Evolutionary conservation across 192 early-diverging fungal genomes (phyloP), one percentile per base, ranked within the genome.

Genomic region (Linnemannia zychae): DNA sequence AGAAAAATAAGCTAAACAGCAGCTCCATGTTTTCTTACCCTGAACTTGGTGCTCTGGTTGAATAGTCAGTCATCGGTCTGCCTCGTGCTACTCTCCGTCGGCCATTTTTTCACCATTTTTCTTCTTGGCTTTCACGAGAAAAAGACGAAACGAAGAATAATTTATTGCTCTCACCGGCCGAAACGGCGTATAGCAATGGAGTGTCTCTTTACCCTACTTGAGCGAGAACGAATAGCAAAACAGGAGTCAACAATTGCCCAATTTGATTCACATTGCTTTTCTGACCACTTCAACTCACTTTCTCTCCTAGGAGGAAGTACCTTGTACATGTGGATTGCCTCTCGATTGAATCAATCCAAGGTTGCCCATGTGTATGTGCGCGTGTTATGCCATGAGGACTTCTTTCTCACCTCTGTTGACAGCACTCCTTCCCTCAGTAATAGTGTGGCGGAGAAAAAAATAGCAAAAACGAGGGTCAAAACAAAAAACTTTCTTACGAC

Each of bases 381-480:
- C 57, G 57, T 63, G 57, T 63, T 24, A 31, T 33, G 28, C 57
- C 57, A 31, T 63, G 53, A 60, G 53, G 22, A 28, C 20, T 7
- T 28, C 7, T n/a, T 15, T 15, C 17, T 18, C 22, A 5, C 49
- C 1, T 52, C 49, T 52, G 5, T 3, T 15, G 49, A 47, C 46
- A 47, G 4, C 46, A 7, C 46, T 47, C 22, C 16, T 52, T 18
- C 49, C 15, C n/a, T 57, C n/a, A 24, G 22, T 48, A 48, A 16
- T 57, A 57, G n/a, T 33, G 57, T 63, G 28, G 57, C 57, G 57
- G 57, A 63, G 57, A 63, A 63, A 60, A 60, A 44, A 44, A 44
- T 6, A 44, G 40, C n/a, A 47, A 60, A 63, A 63, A 63, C 57
- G 57, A 63, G 57, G 9, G 57, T 63, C 22, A n/a, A 63, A 63